Percentiles rank a stretch among this genome's conserved stretches.
These are phyloP conservation scores for Biscogniauxia marginata DNA, from an alignment of 2,329 filamentous ascomycete genomes.

Conservation along the genomic window DNA sequence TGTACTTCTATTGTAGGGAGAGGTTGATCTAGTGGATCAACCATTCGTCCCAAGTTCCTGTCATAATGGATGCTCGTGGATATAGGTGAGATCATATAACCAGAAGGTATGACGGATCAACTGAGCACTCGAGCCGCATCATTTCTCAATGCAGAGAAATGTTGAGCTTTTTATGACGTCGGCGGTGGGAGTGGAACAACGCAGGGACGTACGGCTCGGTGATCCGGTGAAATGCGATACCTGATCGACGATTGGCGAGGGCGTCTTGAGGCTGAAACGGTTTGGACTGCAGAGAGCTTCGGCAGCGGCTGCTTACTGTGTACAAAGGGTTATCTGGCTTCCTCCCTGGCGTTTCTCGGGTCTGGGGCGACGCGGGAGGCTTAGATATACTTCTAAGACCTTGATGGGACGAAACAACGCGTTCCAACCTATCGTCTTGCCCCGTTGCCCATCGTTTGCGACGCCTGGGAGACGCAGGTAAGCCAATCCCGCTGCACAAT, in stretches of 20 bases:
- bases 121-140: neutral
- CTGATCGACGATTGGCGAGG: constrained; percentile 23
- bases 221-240: constrained; percentile 19
- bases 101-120: neutral
- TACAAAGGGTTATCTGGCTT: neutral
- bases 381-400: constrained; percentile 1
- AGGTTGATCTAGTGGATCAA: neutral
- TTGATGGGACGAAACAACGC: neutral
- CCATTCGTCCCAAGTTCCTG: too few relatives aligned
- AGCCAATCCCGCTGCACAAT: neutral
- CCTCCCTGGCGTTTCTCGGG: neutral
- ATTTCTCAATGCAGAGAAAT: neutral
- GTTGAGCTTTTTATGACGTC: constrained; percentile 1
- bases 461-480: neutral
- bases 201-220: neutral
- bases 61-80: too few relatives aligned
- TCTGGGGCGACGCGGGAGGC: constrained; percentile 8
- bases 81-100: neutral
- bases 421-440: neutral
- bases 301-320: constrained; percentile 3
- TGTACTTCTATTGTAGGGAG: neutral
- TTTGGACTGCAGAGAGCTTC: constrained; percentile 22
- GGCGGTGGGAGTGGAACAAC: neutral
- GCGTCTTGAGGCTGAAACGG: constrained; percentile 23
- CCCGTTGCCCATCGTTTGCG: neutral